A percentile compares a stretch with the other conserved stretches of the same genome.
These are phyloP conservation scores for Suillus ampliporus DNA, from an alignment of 768 basidiomycete genomes.

Conservation along the genomic window DNA sequence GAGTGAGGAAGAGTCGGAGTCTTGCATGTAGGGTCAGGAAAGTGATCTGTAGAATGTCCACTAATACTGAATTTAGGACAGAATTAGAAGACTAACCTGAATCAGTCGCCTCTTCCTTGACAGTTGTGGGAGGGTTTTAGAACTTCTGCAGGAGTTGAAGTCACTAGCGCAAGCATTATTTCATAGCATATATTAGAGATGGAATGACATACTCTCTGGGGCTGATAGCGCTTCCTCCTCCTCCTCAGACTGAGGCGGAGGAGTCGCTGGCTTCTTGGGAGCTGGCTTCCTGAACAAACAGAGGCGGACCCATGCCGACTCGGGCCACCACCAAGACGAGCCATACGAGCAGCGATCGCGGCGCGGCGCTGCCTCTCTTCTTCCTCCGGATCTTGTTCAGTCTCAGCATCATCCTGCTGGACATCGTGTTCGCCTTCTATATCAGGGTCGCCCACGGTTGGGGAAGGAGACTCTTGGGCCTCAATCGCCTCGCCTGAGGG, in stretches of 20 bases:
- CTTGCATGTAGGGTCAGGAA: constrained; percentile 13
- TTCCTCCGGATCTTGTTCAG: constrained; percentile 55
- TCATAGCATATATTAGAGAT: not conserved
- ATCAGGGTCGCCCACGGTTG: constrained; percentile 37
- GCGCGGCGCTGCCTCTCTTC: constrained; percentile 83
- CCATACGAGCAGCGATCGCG: constrained; percentile 92
- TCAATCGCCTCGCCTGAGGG: constrained; percentile 27
- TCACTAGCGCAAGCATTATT: constrained; percentile 14
- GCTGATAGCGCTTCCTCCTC: constrained; percentile 19
- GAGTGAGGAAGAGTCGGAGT: constrained; percentile 32
- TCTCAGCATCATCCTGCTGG: constrained; percentile 18
- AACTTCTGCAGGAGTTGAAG: constrained; percentile 22
- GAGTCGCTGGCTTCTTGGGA: constrained; percentile 35
- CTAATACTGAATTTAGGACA: constrained; percentile 17
- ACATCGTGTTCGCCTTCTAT: constrained; percentile 19
- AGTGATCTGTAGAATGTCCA: constrained; percentile 31
- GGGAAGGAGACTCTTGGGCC: constrained; percentile 42
- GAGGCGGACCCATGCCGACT: constrained; percentile 79
- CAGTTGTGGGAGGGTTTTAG: constrained; percentile 5
- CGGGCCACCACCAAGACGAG: constrained; percentile 86
- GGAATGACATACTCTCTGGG: constrained; percentile 24
- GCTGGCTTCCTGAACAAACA: constrained; percentile 65
- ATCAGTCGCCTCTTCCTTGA: constrained; percentile 17
- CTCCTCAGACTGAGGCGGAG: constrained; percentile 23
- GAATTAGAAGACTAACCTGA: constrained; percentile 21